These are phyloP conservation scores for Dalbergia cultrata DNA, from an alignment of 306 rosid genomes.

Conservation along the genomic window DNA sequence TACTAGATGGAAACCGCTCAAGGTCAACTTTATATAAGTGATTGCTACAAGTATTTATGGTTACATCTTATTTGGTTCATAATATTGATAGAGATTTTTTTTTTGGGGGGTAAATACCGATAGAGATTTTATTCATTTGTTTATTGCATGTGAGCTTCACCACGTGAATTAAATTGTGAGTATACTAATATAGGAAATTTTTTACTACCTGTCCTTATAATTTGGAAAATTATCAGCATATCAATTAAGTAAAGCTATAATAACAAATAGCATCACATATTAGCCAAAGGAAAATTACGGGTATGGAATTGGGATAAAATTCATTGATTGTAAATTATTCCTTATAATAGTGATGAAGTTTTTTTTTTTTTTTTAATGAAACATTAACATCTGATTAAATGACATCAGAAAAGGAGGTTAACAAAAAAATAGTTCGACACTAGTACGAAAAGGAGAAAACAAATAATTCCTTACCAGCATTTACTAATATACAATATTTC, in stretches of 20 bases:
- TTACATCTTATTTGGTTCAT: neutral
- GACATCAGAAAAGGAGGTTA: too few species aligned
- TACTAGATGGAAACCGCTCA: neutral
- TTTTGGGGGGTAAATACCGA: neutral
- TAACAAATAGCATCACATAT: neutral
- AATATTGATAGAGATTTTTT: neutral
- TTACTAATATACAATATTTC: neutral
- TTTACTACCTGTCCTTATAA: neutral
- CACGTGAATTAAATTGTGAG: conserved; percentile 30
- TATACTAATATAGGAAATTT: neutral
- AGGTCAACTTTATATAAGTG: neutral
- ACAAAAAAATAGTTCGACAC: neutral
- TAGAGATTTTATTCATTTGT: conserved; percentile 1
- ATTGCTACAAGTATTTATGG: neutral
- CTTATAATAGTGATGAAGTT: neutral
- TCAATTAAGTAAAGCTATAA: neutral
- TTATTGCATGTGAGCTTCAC: neutral
- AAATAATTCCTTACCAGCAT: neutral
- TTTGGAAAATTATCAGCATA: neutral
- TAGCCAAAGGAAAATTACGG: too few species aligned
- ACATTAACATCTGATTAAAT: neutral
- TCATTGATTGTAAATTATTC: neutral
- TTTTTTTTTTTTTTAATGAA: neutral
- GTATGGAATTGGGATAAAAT: neutral
- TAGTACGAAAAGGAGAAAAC: neutral